Conservation (phyloP, 257 asterid genomes). For the Scutellaria baicalensis region DNA sequence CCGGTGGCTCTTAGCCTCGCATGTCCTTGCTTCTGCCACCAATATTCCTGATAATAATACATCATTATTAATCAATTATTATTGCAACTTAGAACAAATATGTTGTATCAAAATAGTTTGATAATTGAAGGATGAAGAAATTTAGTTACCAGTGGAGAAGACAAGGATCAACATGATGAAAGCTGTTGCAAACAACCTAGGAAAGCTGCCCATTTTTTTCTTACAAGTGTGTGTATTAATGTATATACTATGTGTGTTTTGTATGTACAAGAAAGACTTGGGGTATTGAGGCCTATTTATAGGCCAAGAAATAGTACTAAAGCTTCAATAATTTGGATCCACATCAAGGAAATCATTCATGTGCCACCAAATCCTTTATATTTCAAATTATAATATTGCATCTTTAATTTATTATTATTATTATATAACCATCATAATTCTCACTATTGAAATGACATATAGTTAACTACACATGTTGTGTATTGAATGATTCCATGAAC, state of each 20-base stretch:
- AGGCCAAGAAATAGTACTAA: neutral
- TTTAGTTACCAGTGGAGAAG: slow-evolving; percentile 37
- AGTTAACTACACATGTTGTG: neutral
- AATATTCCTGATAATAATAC: neutral
- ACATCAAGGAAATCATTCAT: neutral
- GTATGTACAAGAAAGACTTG: neutral
- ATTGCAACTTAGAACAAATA: no score
- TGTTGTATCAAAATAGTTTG: no score
- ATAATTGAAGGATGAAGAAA: neutral
- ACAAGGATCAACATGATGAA: slow-evolving; percentile 35
- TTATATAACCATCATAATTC: neutral
- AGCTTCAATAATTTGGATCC: neutral
- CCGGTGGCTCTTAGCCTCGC: slow-evolving; percentile 55
- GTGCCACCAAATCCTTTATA: neutral
- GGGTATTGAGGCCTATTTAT: slow-evolving; percentile 11
- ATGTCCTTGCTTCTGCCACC: slow-evolving; percentile 55
- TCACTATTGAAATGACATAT: neutral
- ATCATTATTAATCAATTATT: neutral
- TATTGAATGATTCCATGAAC: no score
- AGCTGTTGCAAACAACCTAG: slow-evolving; percentile 33
- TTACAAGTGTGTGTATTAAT: neutral
- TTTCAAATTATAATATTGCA: neutral
- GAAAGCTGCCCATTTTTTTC: slow-evolving; percentile 31
- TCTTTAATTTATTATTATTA: neutral
- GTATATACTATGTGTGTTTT: neutral